Conservation (phyloP, 768 basidiomycete species). For the Mycena capillaripes region DNA sequence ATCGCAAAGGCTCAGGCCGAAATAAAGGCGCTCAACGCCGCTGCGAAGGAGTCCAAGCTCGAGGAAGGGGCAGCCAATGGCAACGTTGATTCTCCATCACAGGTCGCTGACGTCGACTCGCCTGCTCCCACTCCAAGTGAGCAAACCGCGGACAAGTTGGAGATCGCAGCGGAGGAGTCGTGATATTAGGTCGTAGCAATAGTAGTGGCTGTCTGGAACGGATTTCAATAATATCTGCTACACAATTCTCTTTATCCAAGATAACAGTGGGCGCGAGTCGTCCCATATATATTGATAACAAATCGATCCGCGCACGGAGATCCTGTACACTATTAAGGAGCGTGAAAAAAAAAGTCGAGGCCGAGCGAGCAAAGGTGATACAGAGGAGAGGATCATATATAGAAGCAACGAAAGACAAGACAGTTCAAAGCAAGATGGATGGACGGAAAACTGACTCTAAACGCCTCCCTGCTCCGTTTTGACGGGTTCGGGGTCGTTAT, state of each 20-base stretch:
- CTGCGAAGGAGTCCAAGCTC: constrained; percentile 49
- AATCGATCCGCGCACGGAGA: constrained; percentile 36
- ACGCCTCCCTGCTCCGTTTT: constrained; percentile 69
- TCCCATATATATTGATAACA: constrained; percentile 34
- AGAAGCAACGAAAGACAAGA: constrained; percentile 28
- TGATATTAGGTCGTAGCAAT: constrained; percentile 23
- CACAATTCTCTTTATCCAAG: constrained; percentile 9
- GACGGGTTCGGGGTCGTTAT: constrained; percentile 73
- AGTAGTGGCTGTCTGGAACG: constrained; percentile 27
- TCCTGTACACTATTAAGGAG: constrained; percentile 58
- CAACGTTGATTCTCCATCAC: constrained; percentile 45
- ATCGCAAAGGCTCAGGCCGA: constrained; percentile 84
- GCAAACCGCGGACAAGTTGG: constrained; percentile 59
- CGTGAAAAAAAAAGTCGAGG: constrained; percentile 40
- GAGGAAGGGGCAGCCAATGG: constrained; percentile 44
- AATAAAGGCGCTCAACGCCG: constrained; percentile 70
- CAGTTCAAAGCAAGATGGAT: constrained; percentile 36
- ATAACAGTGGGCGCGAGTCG: background rate
- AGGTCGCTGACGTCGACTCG: constrained; percentile 45
- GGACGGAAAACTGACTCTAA: constrained; percentile 38
- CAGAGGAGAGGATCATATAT: constrained; percentile 36
- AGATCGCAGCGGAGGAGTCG: constrained; percentile 49
- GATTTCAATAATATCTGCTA: constrained; percentile 36
- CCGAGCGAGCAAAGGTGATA: constrained; percentile 40
- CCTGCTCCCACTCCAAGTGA: constrained; percentile 49